Conservation (phyloP, 805 yeast species). For the Cyberlindnera nakhonratchasimensis region DNA sequence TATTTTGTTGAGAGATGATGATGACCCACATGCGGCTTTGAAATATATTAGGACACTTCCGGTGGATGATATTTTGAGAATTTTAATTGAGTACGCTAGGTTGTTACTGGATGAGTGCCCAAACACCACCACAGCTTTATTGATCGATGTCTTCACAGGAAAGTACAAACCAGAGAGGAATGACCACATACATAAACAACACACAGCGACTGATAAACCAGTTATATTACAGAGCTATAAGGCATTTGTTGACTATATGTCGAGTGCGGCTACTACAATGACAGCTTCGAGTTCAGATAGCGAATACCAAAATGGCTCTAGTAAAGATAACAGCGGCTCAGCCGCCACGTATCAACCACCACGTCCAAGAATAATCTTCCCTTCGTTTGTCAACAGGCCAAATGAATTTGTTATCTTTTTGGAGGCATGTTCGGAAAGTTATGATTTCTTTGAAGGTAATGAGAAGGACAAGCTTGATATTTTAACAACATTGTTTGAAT, state of each 20-base stretch:
- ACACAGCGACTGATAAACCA: constrained; percentile 17
- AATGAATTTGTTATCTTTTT: constrained; percentile 86
- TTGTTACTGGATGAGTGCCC: constrained; percentile 64
- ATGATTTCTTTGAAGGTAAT: constrained; percentile 69
- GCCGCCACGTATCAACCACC: constrained; percentile 86
- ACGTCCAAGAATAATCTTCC: constrained; percentile 78
- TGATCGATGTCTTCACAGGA: constrained; percentile 89
- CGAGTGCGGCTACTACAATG: constrained; percentile 29
- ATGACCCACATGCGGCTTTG: constrained; percentile 57
- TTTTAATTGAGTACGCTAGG: constrained; percentile 65
- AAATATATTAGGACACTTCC: constrained; percentile 63
- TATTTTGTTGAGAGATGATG: constrained; percentile 63
- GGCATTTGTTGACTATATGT: constrained; percentile 54
- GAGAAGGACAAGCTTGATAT: constrained; percentile 68
- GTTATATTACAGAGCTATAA: constrained; percentile 47
- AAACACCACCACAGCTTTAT: constrained; percentile 72
- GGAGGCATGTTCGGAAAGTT: constrained; percentile 84
- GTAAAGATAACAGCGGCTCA: constrained; percentile 2
- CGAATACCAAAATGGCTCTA: constrained; percentile 11
- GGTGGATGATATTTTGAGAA: constrained; percentile 73
- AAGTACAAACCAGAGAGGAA: constrained; percentile 50
- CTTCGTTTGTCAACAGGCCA: constrained; percentile 82
- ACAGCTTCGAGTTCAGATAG: constrained; percentile 16
- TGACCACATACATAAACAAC: constrained; percentile 21
- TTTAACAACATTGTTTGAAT: constrained; percentile 74